phyloP scores from a whole-genome alignment of 129 eudicot genomes.

The Artemisia annua region DNA sequence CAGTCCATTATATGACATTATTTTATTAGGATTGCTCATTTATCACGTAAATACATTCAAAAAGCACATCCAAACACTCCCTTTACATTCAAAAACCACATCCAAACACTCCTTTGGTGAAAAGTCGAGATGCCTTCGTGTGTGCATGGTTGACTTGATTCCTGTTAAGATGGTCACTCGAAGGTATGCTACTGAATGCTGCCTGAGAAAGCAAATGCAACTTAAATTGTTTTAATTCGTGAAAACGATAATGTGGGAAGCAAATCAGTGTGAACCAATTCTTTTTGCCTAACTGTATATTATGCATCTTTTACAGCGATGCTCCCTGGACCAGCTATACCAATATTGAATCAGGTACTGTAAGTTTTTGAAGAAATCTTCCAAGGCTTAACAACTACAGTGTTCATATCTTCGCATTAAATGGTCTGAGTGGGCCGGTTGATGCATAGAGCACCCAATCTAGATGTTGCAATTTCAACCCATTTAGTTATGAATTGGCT shows the following conservation, averaged over 20 bases:
- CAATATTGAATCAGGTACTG: slow-evolving; percentile 80
- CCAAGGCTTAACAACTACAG: background rate
- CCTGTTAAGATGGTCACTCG: slow-evolving; percentile 19
- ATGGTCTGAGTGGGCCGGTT: background rate
- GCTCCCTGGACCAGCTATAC: slow-evolving; percentile 99
- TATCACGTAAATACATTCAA: background rate
- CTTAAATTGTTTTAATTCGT: slow-evolving; percentile 5
- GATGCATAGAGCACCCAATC: background rate
- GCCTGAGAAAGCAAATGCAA: slow-evolving; percentile 19
- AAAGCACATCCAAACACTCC: background rate
- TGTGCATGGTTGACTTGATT: slow-evolving; percentile 27
- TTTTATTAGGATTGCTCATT: background rate
- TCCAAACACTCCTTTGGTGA: background rate
- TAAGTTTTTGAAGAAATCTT: slow-evolving; percentile 15
- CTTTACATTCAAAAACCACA: slow-evolving; percentile 1
- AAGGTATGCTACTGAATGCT: slow-evolving; percentile 21
- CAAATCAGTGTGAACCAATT: background rate
- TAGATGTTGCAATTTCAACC: too few relatives aligned
- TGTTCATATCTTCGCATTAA: background rate
- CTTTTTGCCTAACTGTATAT: slow-evolving; percentile 25
- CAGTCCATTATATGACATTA: background rate
- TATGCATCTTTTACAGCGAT: slow-evolving; percentile 62
- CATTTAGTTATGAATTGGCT: too few relatives aligned
- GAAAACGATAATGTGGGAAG: background rate
- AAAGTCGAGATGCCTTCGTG: background rate